These are phyloP conservation scores for Diaporthe sp. DNA, from an alignment of 2,329 filamentous ascomycete species.

Conservation along the genomic window DNA sequence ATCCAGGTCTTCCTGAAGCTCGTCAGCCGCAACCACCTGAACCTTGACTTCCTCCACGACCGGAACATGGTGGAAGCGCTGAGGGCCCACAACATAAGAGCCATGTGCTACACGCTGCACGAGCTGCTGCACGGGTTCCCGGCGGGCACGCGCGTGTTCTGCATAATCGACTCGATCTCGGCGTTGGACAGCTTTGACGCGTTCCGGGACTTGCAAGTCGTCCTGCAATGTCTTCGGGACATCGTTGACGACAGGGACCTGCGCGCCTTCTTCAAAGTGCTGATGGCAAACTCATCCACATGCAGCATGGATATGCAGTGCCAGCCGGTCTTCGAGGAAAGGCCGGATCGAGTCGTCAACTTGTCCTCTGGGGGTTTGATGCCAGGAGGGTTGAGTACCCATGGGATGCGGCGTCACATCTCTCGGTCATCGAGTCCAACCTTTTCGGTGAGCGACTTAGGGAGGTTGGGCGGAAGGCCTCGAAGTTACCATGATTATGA, in stretches of 20 bases:
- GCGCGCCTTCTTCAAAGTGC: conserved; percentile 25
- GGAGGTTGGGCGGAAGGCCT: neutral
- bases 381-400: neutral
- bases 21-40: neutral
- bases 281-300: neutral
- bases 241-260: conserved; percentile 20
- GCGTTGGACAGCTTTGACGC: neutral
- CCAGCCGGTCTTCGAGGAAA: conserved; percentile 2
- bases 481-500: conserved; percentile 5
- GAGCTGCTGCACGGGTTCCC: conserved; percentile 7
- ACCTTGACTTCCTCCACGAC: conserved; percentile 27
- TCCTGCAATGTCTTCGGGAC: neutral
- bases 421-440: neutral
- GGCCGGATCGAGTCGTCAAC: neutral
- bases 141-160: conserved; percentile 11
- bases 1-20: conserved; percentile 23
- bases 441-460: neutral
- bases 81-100: neutral
- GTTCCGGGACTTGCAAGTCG: neutral
- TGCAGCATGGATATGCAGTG: conserved; percentile 19
- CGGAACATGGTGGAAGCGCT: neutral
- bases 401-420: neutral
- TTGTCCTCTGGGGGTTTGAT: neutral
- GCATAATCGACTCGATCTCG: conserved; percentile 24
- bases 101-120: conserved; percentile 23